Evolutionary conservation across 140 eudicot genomes (phyloP), one percentile per base, ranked within the genome.

Genomic region (Flaveria floridana): DNA sequence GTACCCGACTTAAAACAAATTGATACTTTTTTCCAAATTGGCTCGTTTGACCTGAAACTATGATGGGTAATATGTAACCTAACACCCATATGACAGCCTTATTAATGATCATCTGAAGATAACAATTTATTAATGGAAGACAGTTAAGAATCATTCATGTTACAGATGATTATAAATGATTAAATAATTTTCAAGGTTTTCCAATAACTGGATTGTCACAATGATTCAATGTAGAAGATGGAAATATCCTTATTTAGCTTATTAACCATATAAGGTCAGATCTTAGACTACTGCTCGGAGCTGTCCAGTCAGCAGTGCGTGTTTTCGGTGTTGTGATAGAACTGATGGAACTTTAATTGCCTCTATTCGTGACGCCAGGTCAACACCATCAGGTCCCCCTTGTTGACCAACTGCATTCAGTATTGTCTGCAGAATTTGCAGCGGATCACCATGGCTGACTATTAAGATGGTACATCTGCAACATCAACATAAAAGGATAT

Each of bases 361-460:
- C 57, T 80, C 74, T 26, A 90, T 42, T 62, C 87, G 84, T 51
- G 91, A 79, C 3, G 76, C 80, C 82, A 93, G 76, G 72, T 79
- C 89, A 53, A 30, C 80, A 72, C 79, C 66, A 23, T 9, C 56
- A 7, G 90, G 51, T 34, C 69, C 87, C 56, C 13, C 73, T 25
- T 82, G 70, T 46, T 85, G 76, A 56, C 80, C 78, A 26, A 86
- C 90, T 46, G 97, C 97, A 78, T 73, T 80, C 9, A 93, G 71
- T 41, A 90, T 59, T 48, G 97, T 90, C 81, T 93, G 97, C 80
- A 93, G 50, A 61, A 93, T 90, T 79, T 93, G 98, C 66, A 93
- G 86, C 2, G 98, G 98, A 82, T 93, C 97, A 57, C 98, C 98
- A 80, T 93, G 97, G 88, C 96, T 86, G 30, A 93, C 97, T n/a